These are phyloP conservation scores for Oidium heveae DNA, from an alignment of 2,329 filamentous ascomycete genomes.

Conservation along the genomic window DNA sequence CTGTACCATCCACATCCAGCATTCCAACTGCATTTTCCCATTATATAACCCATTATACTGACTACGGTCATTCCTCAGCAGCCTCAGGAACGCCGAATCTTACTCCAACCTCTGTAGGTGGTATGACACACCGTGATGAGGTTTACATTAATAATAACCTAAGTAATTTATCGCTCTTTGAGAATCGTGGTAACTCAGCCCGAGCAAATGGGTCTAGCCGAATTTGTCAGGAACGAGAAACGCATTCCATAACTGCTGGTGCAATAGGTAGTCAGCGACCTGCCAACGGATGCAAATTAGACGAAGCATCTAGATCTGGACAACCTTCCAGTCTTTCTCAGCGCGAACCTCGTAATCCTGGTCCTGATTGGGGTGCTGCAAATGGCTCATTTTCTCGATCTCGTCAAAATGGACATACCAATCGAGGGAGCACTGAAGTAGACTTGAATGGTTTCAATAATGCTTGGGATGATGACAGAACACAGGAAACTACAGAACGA, in stretches of 20 bases:
- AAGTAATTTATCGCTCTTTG: conserved; percentile 29
- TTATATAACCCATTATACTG: conserved; percentile 32
- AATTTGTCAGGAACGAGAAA: conserved; percentile 25
- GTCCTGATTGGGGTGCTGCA: conserved; percentile 27
- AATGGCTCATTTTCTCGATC: conserved; percentile 25
- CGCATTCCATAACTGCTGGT: conserved; percentile 19
- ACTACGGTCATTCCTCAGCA: conserved; percentile 26
- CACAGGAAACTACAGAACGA: conserved; percentile 13
- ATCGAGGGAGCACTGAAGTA: conserved; percentile 28
- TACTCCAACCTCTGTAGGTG: conserved; percentile 61
- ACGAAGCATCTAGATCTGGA: conserved; percentile 11
- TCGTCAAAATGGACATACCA: conserved; percentile 33
- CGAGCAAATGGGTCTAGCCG: conserved; percentile 15
- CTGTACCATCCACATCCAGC: conserved; percentile 69
- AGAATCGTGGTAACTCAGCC: conserved; percentile 10
- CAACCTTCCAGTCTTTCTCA: conserved; percentile 21
- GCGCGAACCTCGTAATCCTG: conserved; percentile 35
- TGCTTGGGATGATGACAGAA: conserved; percentile 11
- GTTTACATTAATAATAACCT: conserved; percentile 23
- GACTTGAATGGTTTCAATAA: conserved; percentile 7
- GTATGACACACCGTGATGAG: conserved; percentile 14
- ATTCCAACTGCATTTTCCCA: conserved; percentile 45
- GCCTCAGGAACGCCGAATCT: conserved; percentile 40
- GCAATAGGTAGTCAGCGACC: conserved; percentile 42
- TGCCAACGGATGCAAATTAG: conserved; percentile 14